phyloP scores from a whole-genome alignment of 139 green algal species.

The Chlorella ohadii region DNA sequence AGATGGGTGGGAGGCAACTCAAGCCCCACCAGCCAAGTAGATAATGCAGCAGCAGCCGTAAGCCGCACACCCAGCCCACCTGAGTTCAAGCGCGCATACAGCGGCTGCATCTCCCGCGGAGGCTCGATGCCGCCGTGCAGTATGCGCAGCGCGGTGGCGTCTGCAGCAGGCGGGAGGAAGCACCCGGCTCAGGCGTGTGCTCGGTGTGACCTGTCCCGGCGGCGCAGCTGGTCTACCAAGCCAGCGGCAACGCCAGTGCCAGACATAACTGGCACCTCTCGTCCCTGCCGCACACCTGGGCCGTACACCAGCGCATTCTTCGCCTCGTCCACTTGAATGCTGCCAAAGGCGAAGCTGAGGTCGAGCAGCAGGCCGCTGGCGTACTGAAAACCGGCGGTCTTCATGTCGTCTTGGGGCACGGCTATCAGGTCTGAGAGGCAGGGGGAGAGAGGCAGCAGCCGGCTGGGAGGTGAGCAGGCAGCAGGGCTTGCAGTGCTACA shows the following conservation, averaged over 20 bases:
- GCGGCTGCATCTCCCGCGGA: conserved; percentile 20
- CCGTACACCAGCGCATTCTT: conserved; percentile 1
- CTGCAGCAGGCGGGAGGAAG: background rate
- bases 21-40: too few relatives aligned
- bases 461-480: background rate
- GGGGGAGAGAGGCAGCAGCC: background rate
- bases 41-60: too few relatives aligned
- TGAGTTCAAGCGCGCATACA: background rate
- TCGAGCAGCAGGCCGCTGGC: background rate
- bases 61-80: too few relatives aligned
- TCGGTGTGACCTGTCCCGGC: too few relatives aligned
- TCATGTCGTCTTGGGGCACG: too few relatives aligned
- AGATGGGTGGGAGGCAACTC: too few relatives aligned
- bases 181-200: background rate
- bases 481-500: too few relatives aligned
- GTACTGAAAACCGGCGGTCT: too few relatives aligned
- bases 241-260: too few relatives aligned
- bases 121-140: background rate
- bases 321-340: background rate
- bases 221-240: too few relatives aligned
- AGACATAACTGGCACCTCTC: too few relatives aligned
- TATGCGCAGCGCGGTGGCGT: background rate
- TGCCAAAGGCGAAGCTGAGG: background rate
- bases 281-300: background rate
- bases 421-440: background rate